Conservation (phyloP, 352 stramenopile genomes). For the Phytophthora gonapodyides region DNA sequence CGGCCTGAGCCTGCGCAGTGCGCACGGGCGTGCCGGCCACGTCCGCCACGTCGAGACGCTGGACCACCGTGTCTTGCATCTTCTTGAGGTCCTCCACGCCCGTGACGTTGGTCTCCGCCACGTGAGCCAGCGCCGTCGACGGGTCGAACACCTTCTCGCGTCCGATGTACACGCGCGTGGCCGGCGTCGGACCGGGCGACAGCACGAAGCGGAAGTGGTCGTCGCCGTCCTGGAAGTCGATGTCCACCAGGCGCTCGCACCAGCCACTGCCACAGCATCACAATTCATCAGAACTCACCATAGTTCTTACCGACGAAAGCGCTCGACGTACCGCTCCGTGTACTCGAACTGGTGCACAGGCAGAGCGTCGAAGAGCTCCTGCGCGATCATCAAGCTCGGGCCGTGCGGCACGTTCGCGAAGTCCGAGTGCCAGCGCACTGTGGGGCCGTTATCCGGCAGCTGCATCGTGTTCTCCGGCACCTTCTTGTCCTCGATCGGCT, state of each 20-base stretch:
- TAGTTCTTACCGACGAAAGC: not conserved
- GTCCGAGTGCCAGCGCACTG: slow-evolving; percentile 88
- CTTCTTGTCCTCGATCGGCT: slow-evolving; percentile 39
- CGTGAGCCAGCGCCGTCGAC: slow-evolving; percentile 29
- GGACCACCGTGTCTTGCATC: slow-evolving; percentile 30
- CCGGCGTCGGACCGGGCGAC: slow-evolving; percentile 90
- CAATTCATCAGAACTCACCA: not conserved
- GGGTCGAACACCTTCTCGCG: slow-evolving; percentile 83
- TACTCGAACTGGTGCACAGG: slow-evolving; percentile 96
- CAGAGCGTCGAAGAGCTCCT: slow-evolving; percentile 96
- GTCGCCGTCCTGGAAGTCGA: slow-evolving; percentile 76
- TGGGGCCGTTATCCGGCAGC: slow-evolving; percentile 53
- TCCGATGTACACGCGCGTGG: slow-evolving; percentile 89
- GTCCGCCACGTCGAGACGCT: slow-evolving; percentile 62
- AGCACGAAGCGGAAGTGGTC: slow-evolving; percentile 95
- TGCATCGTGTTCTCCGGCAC: slow-evolving; percentile 50
- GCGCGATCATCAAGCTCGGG: slow-evolving; percentile 89
- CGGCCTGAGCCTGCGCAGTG: slow-evolving; percentile 61
- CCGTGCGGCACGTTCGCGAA: slow-evolving; percentile 75
- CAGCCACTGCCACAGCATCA: slow-evolving; percentile 64
- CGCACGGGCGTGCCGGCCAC: slow-evolving; percentile 44
- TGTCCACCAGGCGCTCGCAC: slow-evolving; percentile 95
- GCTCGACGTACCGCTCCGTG: slow-evolving; percentile 68
- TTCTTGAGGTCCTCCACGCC: slow-evolving; percentile 35
- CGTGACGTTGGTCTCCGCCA: slow-evolving; percentile 34